These are phyloP conservation scores for Periconia sp. DNA, from an alignment of 2,329 filamentous ascomycete species.

Conservation along the genomic window DNA sequence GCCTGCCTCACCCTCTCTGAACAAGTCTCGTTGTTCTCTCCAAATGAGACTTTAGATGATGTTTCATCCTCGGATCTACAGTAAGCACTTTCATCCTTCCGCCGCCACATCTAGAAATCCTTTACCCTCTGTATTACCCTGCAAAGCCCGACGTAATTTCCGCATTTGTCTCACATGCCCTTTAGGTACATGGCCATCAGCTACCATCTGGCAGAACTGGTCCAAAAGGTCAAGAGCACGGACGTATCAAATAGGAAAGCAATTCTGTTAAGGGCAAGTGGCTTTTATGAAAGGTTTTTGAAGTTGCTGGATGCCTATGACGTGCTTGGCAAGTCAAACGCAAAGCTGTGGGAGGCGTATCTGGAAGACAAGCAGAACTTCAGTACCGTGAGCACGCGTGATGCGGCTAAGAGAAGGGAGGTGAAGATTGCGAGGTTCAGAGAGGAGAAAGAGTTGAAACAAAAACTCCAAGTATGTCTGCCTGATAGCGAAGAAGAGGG, in stretches of 20 bases:
- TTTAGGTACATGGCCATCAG: constrained; percentile 75
- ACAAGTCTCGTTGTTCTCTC: constrained; percentile 81
- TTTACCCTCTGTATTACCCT: background rate
- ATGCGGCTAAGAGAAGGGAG: constrained; percentile 74
- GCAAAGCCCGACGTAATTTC: constrained; percentile 1
- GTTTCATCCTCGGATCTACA: constrained; percentile 83
- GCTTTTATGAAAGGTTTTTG: constrained; percentile 79
- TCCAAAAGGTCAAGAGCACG: constrained; percentile 68
- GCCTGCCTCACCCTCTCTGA: constrained; percentile 73
- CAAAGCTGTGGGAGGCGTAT: constrained; percentile 74
- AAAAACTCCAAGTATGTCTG: constrained; percentile 72
- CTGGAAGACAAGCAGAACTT: constrained; percentile 75
- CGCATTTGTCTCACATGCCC: constrained; percentile 12
- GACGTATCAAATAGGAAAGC: constrained; percentile 61
- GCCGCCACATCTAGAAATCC: background rate
- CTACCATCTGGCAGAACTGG: constrained; percentile 80
- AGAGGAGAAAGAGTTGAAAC: constrained; percentile 83
- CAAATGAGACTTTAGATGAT: constrained; percentile 89
- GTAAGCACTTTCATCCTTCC: constrained; percentile 49
- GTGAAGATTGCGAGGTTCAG: constrained; percentile 86
- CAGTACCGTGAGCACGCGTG: constrained; percentile 69
- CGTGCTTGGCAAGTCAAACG: constrained; percentile 69
- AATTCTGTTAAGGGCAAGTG: constrained; percentile 68
- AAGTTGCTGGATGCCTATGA: constrained; percentile 79
- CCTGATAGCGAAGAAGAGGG: constrained; percentile 10